Conservation (phyloP, 139 green algal species). For the Coccomyxa sp. region DNA sequence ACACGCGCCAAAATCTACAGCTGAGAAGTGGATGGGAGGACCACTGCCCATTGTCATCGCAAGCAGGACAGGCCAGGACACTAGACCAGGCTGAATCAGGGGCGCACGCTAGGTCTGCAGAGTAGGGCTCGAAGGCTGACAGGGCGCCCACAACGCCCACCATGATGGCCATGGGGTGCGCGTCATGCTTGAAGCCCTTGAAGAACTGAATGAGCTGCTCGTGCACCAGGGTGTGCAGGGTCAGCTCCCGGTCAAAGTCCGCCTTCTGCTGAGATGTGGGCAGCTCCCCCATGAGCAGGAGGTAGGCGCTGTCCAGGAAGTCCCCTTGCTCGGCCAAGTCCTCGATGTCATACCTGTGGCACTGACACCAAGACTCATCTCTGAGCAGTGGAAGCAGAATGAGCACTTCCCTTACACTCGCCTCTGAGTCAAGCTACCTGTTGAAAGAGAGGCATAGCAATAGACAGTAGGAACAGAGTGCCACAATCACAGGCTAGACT, state of each 20-base stretch:
- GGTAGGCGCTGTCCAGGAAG: slow-evolving; percentile 53
- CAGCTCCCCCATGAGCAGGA: slow-evolving; percentile 68
- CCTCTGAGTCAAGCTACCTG: too few species aligned
- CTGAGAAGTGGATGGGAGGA: neutral
- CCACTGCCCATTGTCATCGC: too few species aligned
- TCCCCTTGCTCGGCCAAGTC: slow-evolving; percentile 53
- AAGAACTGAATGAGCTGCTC: slow-evolving; percentile 46
- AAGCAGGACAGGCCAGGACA: too few species aligned
- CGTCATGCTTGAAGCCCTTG: slow-evolving; percentile 61
- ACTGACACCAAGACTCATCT: neutral
- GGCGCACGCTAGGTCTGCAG: slow-evolving; percentile 21
- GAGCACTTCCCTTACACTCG: too few species aligned
- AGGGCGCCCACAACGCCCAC: slow-evolving; percentile 58
- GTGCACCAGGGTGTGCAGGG: slow-evolving; percentile 56
- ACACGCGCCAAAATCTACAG: neutral
- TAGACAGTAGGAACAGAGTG: too few species aligned
- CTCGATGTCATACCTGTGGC: slow-evolving; percentile 51
- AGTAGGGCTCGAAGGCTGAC: slow-evolving; percentile 57
- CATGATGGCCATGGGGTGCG: slow-evolving; percentile 75
- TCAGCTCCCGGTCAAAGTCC: slow-evolving; percentile 50
- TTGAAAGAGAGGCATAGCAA: too few species aligned
- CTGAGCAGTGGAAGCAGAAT: neutral
- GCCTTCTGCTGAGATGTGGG: slow-evolving; percentile 36
- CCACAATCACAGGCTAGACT: neutral
- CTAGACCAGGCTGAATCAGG: neutral